Base-by-base conservation (phyloP, 345 rosid genomes). In the Salix dunnii region DNA sequence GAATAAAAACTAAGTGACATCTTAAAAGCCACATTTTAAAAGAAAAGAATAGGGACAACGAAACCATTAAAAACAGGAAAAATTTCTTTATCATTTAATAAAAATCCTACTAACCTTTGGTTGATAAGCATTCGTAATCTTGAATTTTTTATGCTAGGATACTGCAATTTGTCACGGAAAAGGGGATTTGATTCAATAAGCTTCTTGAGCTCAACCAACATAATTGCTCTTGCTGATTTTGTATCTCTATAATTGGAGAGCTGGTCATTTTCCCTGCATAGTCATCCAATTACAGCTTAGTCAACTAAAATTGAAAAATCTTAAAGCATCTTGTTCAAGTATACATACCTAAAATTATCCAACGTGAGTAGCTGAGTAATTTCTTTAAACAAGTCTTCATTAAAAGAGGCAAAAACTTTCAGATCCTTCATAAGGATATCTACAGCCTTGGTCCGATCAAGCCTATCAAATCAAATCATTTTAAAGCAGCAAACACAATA, bases 351-450 rank as follows among this genome's bases (percentile, higher is more conserved):
- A 46, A 86, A 76, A 77, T 86, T 77, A 36, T 84, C 82, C 27
- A 82, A 78, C 35, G 86, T 82, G 51, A 86, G 40, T 21, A 86
- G 86, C 35, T 78, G 82, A 76, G 87, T 81, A 27, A 86, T 74
- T 25, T 84, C 86, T 68, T 80, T 86, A 70, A 76, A 84, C 70
- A 86, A 71, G 6, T 81, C 85, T 74, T 82, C 83, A 70, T 86
- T 81, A n/a, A 49, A 71, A 8, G 79, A 28, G 33, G 84, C 78
- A 69, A 86, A 84, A 75, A 78, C 77, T 65, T 86, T 86, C 74
- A 86, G 72, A 79, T 84, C 87, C 68, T 76, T 86, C 30, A 53
- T 48, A 1, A 86, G 86, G 33, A 86, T 84, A 20, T 86, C 80
- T 2, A 86, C 68, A 13, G 89, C 89, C 67, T 68, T 77, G 63